A percentile compares a stretch with the other conserved stretches of the same genome.
These are phyloP conservation scores for Rhododendron simsii DNA, from an alignment of 148 eudicot species.

Conservation along the genomic window DNA sequence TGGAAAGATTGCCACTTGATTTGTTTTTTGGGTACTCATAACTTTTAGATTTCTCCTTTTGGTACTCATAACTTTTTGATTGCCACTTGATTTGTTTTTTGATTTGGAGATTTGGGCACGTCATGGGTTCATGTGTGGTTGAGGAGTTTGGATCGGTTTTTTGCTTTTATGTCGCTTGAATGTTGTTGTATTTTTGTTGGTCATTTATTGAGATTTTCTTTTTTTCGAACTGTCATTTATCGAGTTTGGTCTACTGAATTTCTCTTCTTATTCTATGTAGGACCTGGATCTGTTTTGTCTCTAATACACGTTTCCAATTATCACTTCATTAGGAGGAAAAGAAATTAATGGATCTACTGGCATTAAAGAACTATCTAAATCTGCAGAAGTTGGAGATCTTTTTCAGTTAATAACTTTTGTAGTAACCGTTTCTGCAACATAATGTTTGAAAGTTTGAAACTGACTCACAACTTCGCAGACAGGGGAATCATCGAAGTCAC, in stretches of 20 bases:
- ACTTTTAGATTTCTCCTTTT: background rate
- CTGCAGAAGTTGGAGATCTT: background rate
- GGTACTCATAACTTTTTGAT: background rate
- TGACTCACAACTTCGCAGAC: background rate
- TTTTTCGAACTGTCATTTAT: background rate
- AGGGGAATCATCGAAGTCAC: too few relatives aligned
- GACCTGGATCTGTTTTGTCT: background rate
- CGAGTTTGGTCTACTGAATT: background rate
- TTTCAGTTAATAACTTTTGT: background rate
- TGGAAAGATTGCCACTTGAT: background rate
- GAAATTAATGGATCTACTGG: background rate
- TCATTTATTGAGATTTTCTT: background rate
- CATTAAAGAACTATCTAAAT: background rate
- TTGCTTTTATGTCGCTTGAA: background rate
- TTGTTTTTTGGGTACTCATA: background rate
- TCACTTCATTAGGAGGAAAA: background rate
- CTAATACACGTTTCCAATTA: background rate
- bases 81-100: background rate
- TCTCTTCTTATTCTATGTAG: background rate
- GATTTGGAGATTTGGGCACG: background rate
- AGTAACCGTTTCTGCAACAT: background rate
- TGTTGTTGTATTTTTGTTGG: background rate
- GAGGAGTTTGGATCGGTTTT: background rate
- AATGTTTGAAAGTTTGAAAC: background rate
- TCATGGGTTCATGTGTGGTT: background rate